Evolutionary conservation across 2,329 filamentous ascomycete genomes (phyloP).

Genomic region (Didymella lethalis): DNA sequence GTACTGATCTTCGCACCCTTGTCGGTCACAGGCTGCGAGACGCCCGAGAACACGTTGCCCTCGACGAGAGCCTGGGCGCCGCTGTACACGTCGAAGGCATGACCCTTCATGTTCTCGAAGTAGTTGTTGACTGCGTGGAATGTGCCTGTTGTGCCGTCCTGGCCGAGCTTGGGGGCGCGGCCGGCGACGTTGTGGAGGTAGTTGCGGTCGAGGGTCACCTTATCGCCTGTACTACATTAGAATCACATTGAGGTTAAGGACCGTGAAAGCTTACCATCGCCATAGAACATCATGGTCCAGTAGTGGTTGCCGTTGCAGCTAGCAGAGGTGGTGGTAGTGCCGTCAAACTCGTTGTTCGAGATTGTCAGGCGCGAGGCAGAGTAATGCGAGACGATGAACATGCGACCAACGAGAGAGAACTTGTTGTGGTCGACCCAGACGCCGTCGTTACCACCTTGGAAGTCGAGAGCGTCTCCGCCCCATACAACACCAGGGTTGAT

Average conservation of each 20-base stretch:
- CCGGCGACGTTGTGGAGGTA: conserved; percentile 57
- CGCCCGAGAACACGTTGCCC: conserved; percentile 57
- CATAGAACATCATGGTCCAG: conserved; percentile 55
- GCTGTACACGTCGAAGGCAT: conserved; percentile 53
- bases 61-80: conserved; percentile 47
- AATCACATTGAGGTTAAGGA: neutral
- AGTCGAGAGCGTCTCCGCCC: conserved; percentile 52
- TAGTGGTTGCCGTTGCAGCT: conserved; percentile 59
- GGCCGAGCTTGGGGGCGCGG: conserved; percentile 55
- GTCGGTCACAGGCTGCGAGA: conserved; percentile 51
- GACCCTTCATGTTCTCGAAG: conserved; percentile 52
- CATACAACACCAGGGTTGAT: conserved; percentile 52
- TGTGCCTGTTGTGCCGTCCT: conserved; percentile 36
- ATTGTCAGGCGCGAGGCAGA: conserved; percentile 53
- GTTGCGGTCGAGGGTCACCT: conserved; percentile 55
- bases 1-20: conserved; percentile 37
- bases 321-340: conserved; percentile 53
- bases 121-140: conserved; percentile 42
- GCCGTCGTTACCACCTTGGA: conserved; percentile 44
- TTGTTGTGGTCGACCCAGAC: conserved; percentile 53
- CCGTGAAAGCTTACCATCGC: neutral
- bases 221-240: conserved; percentile 39
- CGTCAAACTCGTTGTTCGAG: conserved; percentile 59
- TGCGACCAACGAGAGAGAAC: conserved; percentile 56
- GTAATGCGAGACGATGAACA: conserved; percentile 52